Conservation (phyloP, 306 rosid genomes). For the Corylus heterophylla region DNA sequence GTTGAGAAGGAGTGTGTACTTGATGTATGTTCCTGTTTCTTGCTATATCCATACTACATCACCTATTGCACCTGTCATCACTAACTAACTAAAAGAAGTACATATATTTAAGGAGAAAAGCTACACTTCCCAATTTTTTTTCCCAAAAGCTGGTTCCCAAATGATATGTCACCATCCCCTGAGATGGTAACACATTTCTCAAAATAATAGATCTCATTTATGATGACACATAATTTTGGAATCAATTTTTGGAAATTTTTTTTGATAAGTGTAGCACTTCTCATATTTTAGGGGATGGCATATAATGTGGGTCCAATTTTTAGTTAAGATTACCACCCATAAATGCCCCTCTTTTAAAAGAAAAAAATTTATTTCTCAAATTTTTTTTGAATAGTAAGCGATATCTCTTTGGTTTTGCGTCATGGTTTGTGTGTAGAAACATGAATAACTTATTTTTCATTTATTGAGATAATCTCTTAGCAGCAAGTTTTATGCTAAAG, state of each 20-base stretch:
- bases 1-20: constrained; percentile 92
- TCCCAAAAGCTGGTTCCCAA: too few species aligned
- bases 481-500: background rate
- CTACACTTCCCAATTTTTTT: too few species aligned
- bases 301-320: background rate
- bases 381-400: background rate
- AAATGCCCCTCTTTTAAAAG: background rate
- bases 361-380: background rate
- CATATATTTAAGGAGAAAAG: background rate
- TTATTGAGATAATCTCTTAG: background rate
- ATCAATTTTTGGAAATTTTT: too few species aligned
- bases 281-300: background rate
- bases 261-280: too few species aligned
- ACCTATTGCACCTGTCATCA: background rate
- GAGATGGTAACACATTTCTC: too few species aligned
- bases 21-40: constrained; percentile 69
- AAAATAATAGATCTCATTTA: too few species aligned
- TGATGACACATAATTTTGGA: too few species aligned
- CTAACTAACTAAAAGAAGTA: background rate
- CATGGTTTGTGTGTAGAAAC: background rate
- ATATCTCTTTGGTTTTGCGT: background rate
- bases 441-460: background rate
- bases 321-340: background rate
- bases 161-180: too few species aligned
- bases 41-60: background rate